Evolutionary conservation across 345 rosid species (phyloP).

Genomic region (Ricinus communis): DNA sequence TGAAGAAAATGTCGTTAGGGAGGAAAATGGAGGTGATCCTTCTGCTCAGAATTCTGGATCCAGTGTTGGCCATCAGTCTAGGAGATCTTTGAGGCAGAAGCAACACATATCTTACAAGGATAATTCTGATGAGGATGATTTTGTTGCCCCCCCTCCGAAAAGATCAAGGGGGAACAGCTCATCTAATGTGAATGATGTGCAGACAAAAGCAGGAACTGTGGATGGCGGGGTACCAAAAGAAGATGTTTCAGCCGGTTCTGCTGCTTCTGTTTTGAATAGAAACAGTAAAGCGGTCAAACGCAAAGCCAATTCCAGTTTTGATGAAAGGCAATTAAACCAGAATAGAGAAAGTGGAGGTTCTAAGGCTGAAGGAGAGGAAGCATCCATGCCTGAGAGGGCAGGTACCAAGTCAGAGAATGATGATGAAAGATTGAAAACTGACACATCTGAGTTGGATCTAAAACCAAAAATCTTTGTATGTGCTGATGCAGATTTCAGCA

Average conservation of each 20-base stretch:
- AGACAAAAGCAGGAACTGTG: conserved; percentile 18
- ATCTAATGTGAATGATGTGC: conserved; percentile 19
- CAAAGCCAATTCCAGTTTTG: conserved; percentile 28
- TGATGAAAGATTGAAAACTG: conserved; percentile 21
- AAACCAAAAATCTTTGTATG: conserved; percentile 17
- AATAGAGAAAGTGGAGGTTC: conserved; percentile 21
- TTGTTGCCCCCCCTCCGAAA: conserved; percentile 30
- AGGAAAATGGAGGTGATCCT: conserved; percentile 28
- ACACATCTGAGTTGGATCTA: conserved; percentile 12
- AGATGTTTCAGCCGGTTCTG: conserved; percentile 29
- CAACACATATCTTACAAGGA: conserved; percentile 39
- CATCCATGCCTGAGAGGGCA: conserved; percentile 3
- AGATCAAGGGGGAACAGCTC: conserved; percentile 31
- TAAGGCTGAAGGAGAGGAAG: conserved; percentile 32
- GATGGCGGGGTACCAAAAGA: conserved; percentile 26
- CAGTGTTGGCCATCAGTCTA: conserved; percentile 24
- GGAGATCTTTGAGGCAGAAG: conserved; percentile 55
- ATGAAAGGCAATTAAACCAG: conserved; percentile 27
- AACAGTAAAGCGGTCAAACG: conserved; percentile 21
- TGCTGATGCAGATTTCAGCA: conserved; percentile 74
- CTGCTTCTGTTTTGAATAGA: conserved; percentile 22
- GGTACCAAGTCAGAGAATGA: conserved; percentile 12
- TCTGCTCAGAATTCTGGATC: conserved; percentile 20
- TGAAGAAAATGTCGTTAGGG: conserved; percentile 23
- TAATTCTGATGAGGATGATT: conserved; percentile 31